Percentiles rank a stretch among this genome's conserved stretches.
Conservation (phyloP, 306 rosid species). For the Potentilla sterilis region DNA sequence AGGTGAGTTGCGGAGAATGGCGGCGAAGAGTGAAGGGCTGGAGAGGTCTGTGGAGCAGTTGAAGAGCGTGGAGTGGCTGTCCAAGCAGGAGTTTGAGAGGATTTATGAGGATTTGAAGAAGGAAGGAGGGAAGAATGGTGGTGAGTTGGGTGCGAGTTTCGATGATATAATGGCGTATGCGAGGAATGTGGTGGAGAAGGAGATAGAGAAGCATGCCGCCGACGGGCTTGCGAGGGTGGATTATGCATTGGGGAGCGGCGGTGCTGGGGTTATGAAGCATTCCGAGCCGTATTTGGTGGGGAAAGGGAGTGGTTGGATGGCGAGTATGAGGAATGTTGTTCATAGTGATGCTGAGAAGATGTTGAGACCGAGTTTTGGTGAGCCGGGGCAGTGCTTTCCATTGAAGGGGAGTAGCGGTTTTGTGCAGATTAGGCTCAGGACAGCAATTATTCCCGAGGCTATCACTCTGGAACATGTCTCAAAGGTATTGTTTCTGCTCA, state of each 20-base stretch:
- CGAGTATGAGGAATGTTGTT: slow-evolving; percentile 35
- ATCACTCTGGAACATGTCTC: slow-evolving; percentile 93
- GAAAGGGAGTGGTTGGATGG: slow-evolving; percentile 50
- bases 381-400: slow-evolving; percentile 91
- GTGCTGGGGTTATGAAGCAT: slow-evolving; percentile 66
- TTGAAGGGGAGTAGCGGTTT: slow-evolving; percentile 78
- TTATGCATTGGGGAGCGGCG: slow-evolving; percentile 68
- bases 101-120: slow-evolving; percentile 50
- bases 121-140: slow-evolving; percentile 33
- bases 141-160: slow-evolving; percentile 42
- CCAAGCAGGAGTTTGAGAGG: slow-evolving; percentile 72
- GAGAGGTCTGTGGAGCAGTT: slow-evolving; percentile 59
- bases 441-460: slow-evolving; percentile 82
- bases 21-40: slow-evolving; percentile 44
- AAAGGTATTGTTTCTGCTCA: slow-evolving; percentile 47
- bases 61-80: slow-evolving; percentile 55
- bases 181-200: slow-evolving; percentile 60
- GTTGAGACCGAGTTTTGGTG: slow-evolving; percentile 94
- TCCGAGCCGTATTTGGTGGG: slow-evolving; percentile 50
- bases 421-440: slow-evolving; percentile 74
- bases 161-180: slow-evolving; percentile 76
- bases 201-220: slow-evolving; percentile 83
- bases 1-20: slow-evolving; percentile 52
- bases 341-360: slow-evolving; percentile 60
- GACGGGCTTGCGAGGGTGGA: slow-evolving; percentile 91